Conservation (phyloP, 805 yeast genomes). For the Sugiyamaella americana region DNA sequence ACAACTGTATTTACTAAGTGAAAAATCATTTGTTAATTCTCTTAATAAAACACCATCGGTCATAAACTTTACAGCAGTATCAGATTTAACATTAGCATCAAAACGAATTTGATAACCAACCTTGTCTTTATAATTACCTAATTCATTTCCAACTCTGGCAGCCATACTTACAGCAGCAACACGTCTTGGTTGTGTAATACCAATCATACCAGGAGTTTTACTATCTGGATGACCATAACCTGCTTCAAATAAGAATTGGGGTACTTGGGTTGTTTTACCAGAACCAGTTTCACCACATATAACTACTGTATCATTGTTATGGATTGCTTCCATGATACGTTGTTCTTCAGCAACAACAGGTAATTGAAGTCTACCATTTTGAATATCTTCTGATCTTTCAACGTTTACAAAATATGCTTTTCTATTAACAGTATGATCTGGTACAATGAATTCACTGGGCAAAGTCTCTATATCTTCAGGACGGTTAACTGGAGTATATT, state of each 20-base stretch:
- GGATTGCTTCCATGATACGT: conserved; percentile 89
- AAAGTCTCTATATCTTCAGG: conserved; percentile 69
- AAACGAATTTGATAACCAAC: conserved; percentile 88
- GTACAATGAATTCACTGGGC: conserved; percentile 54
- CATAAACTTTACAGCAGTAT: conserved; percentile 79
- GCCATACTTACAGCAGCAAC: conserved; percentile 85
- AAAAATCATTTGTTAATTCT: conserved; percentile 86
- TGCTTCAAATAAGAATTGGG: conserved; percentile 89
- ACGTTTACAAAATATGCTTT: conserved; percentile 65
- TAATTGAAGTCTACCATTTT: conserved; percentile 57
- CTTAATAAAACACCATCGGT: conserved; percentile 93
- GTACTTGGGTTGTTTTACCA: conserved; percentile 97
- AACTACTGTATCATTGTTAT: conserved; percentile 83
- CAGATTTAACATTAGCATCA: conserved; percentile 58
- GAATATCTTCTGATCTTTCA: conserved; percentile 59
- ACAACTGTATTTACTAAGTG: conserved; percentile 74
- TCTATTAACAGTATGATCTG: conserved; percentile 48
- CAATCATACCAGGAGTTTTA: conserved; percentile 87
- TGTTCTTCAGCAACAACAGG: conserved; percentile 93
- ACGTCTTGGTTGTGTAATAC: conserved; percentile 89
- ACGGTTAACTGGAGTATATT: conserved; percentile 52
- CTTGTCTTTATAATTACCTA: conserved; percentile 59
- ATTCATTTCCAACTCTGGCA: conserved; percentile 74
- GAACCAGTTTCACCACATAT: conserved; percentile 98
- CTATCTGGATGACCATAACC: conserved; percentile 68